Base-by-base conservation (phyloP, 768 basidiomycete species). In the Boletus pseudo-olivaceus region DNA sequence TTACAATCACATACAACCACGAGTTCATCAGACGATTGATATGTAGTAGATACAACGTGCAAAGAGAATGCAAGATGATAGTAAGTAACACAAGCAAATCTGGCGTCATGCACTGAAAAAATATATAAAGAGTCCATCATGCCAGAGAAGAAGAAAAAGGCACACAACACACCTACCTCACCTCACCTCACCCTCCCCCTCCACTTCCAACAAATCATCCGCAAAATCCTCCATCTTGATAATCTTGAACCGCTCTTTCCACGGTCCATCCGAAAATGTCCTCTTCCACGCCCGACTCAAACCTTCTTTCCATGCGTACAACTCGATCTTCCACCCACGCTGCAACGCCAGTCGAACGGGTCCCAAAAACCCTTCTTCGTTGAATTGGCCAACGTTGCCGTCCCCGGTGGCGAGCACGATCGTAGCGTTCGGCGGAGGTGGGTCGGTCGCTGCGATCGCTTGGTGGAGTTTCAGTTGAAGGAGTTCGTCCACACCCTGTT, bases 401-500 rank as follows among this genome's bases (percentile, higher is more conserved):
- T 98, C 95, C 5, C 95, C 95, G 0, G 95, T 97, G 1, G 92
- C 95, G 40, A 98, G 81, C 42, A 97, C 87, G 61, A 97, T 89
- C 19, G 90, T 93, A 12, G 85, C 81, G 3, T 83, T 81, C 11
- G 73, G 63, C 0, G 84, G 84, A 2, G 82, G 84, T 1, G 79
- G 76, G 57, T 91, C 88, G 7, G 81, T 78, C 41, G 81, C 83
- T 10, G 87, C 84, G 48, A 98, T 76, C 11, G 87, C 87, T 67
- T 95, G 93, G 60, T 94, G 86, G 30, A 98, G 77, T 68, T 98
- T 97, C 54, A 98, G 77, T 70, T 97, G 94, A 47, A 98, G 73
- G 26, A 97, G 78, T 72, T 98, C 95, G 67, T 98, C 95, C 3
- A 98, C 95, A 11, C 92, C 93, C 71, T 98, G 94, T 65, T 95